Evolutionary conservation across 2,329 filamentous ascomycete genomes (phyloP), one percentile per base, ranked within the genome.

Genomic region (Leptographium radiaticola): DNA sequence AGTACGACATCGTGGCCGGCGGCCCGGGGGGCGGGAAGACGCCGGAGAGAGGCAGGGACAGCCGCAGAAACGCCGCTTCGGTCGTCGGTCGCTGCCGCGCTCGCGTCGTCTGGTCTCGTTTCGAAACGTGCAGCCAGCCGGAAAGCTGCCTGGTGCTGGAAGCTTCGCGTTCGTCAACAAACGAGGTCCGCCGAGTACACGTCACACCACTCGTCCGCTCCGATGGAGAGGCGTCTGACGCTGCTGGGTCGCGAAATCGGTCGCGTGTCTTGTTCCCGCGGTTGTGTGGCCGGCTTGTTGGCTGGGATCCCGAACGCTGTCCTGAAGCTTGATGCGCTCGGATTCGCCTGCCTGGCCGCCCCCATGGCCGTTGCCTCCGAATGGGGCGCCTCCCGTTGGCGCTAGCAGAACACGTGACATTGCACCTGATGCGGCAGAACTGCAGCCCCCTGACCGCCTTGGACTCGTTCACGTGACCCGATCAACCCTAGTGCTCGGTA

Each of bases 1-100:
- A 94, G 74, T 95, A 95, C 62, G 93, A 94, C 93, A 97, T 96
- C 62, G 60, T 68, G 64, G 62, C 59, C 56, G 25, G 25, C 25
- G 25, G 54, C 18, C 12, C 12, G 16, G 16, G 33, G 31, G 4
- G 33, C n/a, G 25, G 44, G 18, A 31, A 31, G 44, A 10, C 15
- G 25, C 44, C 25, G 15, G 15, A 10, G 18, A 15, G 25, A 15
- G 9, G 13, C 25, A 33, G 25, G 13, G 9, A 44, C 42, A 25
- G 13, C 5, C 25, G 25, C 25, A 25, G 25, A 25, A 25, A 25
- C 25, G 3, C 3, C 25, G 25, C 25, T 2, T 25, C 5, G 25
- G 25, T 25, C 25, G 25, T 25, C 25, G 25, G 25, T 3, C 5
- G 25, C 25, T 25, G 44, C 39, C n/a, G 44, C 40, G 2, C 18